phyloP scores from a whole-genome alignment of 2,329 filamentous ascomycete species.

The Colletotrichum cuscutae region DNA sequence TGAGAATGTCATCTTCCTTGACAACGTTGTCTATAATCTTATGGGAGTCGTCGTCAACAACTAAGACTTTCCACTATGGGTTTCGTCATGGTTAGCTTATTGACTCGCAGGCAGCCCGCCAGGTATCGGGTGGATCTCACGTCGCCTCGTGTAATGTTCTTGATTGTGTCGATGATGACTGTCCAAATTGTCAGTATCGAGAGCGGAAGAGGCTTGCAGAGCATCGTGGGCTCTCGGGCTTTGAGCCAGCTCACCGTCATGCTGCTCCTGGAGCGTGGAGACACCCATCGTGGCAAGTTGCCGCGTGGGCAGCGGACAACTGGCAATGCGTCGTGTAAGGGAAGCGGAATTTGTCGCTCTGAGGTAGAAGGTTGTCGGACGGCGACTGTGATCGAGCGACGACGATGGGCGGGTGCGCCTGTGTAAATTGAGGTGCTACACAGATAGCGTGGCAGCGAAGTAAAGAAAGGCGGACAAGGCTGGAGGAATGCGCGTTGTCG shows the following conservation, averaged over 20 bases:
- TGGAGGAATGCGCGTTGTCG: slow-evolving; percentile 26
- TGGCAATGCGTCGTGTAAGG: not conserved
- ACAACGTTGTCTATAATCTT: slow-evolving; percentile 91
- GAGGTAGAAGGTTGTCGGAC: not conserved
- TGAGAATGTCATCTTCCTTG: slow-evolving; percentile 96
- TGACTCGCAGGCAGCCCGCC: not conserved
- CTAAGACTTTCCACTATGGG: slow-evolving; percentile 91
- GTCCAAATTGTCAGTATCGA: slow-evolving; percentile 44
- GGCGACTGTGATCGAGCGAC: slow-evolving; percentile 14
- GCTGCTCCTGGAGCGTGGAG: slow-evolving; percentile 72
- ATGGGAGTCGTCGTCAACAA: slow-evolving; percentile 85
- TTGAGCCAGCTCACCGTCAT: slow-evolving; percentile 64
- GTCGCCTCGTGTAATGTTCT: slow-evolving; percentile 82
- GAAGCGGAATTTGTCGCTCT: slow-evolving; percentile 1
- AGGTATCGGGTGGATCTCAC: slow-evolving; percentile 58
- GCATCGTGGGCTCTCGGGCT: not conserved
- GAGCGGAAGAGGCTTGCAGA: not conserved
- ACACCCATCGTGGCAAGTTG: slow-evolving; percentile 73
- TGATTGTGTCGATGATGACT: slow-evolving; percentile 79
- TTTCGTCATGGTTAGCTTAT: slow-evolving; percentile 13
- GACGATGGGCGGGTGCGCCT: slow-evolving; percentile 6
- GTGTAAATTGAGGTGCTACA: not conserved
- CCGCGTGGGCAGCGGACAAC: slow-evolving; percentile 27
- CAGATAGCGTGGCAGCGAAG: not conserved
- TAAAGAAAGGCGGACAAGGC: not conserved